Evolutionary conservation across 73 alveolate species (phyloP), one percentile per base, ranked within the genome.

Genomic region (Paramecium tetraurelia): DNA sequence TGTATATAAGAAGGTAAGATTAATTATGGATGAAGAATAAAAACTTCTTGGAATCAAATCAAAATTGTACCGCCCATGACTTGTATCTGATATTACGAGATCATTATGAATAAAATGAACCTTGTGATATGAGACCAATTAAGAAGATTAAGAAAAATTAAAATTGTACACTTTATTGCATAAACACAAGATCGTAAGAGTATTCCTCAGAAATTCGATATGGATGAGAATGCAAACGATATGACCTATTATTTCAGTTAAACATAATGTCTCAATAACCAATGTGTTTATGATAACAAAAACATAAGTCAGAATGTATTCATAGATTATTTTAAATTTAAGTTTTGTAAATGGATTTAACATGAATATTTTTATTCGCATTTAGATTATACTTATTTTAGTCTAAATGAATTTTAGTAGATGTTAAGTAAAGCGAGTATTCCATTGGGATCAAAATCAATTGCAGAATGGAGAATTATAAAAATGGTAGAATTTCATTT

Each of bases 11-110:
- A 80, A 80, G 29, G 90, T 80, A 80, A 80, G 41, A 22, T 44
- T 44, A 22, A 41, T 24, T 46, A 80, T 46, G 27, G 33, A 43
- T 10, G 44, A 24, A 80, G 90, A 80, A 80, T 35, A 80, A 80
- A 80, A 80, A 80, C 44, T 80, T 80, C 90, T 41, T 80, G 43
- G 90, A 80, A 22, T 80, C 90, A 9, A 80, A 80, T 48, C 90
- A 80, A 48, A 80, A 80, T 80, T 80, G 90, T 48, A 80, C 70
- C 43, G 63, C 70, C 70, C 90, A 80, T 80, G 90, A 80, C 46
- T 48, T 80, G 50, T 80, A 80, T 80, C 76, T 80, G 33, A 80
- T 80, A 24, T 41, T 80, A 24, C 5, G 75, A 80, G 90, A 80
- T 80, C 75, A 80, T 41, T 80, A 80, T 46, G 90, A 80, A 48